Evolutionary conservation across 495 filamentous ascomycete species (phyloP).

Genomic region (Penicilliopsis zonata): DNA sequence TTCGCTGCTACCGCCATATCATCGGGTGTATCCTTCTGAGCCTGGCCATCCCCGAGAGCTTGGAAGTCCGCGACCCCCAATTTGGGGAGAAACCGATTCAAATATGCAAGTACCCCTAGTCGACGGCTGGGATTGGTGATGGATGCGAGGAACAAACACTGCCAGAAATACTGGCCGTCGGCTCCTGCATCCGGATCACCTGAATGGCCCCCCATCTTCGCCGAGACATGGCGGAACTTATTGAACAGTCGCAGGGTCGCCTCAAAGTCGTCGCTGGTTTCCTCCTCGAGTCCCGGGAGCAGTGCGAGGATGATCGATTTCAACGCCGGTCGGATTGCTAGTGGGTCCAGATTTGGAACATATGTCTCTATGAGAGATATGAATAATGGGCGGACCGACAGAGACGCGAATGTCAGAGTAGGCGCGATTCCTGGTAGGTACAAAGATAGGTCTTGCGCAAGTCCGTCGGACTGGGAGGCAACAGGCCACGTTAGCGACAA

Average conservation of each 20-base stretch:
- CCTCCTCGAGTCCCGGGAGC: slow-evolving; percentile 87
- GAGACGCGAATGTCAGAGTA: slow-evolving; percentile 83
- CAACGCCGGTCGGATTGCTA: slow-evolving; percentile 68
- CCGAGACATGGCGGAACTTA: slow-evolving; percentile 58
- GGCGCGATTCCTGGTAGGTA: slow-evolving; percentile 85
- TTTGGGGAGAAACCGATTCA: slow-evolving; percentile 67
- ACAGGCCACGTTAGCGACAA: slow-evolving; percentile 5
- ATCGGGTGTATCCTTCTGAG: slow-evolving; percentile 9
- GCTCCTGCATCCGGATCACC: slow-evolving; percentile 38
- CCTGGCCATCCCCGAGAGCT: slow-evolving; percentile 14
- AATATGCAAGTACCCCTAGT: slow-evolving; percentile 75
- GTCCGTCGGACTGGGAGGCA: slow-evolving; percentile 42
- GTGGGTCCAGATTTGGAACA: slow-evolving; percentile 56
- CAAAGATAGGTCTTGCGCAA: slow-evolving; percentile 69
- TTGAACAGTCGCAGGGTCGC: slow-evolving; percentile 68
- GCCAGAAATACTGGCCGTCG: slow-evolving; percentile 90
- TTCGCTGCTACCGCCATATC: slow-evolving; percentile 40
- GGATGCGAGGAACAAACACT: slow-evolving; percentile 87
- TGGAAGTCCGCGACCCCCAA: slow-evolving; percentile 37
- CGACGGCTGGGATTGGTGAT: slow-evolving; percentile 79
- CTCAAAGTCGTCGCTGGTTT: slow-evolving; percentile 94
- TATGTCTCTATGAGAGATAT: slow-evolving; percentile 73
- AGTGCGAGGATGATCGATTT: slow-evolving; percentile 79
- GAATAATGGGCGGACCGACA: slow-evolving; percentile 74
- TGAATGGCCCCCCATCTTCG: slow-evolving; percentile 28